These are phyloP conservation scores for Lagenidium sp. DNA, from an alignment of 352 stramenopile species.

Conservation along the genomic window DNA sequence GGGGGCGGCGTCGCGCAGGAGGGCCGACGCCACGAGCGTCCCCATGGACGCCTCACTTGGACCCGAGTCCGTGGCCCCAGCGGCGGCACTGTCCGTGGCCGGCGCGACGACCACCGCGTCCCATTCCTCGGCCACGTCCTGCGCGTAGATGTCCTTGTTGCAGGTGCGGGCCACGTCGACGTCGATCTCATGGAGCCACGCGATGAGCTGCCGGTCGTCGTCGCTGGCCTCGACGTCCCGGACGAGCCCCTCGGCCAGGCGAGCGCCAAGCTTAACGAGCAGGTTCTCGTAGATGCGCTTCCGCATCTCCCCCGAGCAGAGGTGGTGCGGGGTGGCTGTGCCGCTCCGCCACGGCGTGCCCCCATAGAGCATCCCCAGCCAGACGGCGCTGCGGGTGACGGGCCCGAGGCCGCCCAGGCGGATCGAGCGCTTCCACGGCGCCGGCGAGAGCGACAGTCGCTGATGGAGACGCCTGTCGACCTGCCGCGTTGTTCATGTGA, in stretches of 20 bases:
- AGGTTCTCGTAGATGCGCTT: slow-evolving; percentile 59
- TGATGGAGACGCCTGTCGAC: slow-evolving; percentile 10
- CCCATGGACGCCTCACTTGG: no score
- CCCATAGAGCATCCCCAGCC: slow-evolving; percentile 60
- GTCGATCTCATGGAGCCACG: slow-evolving; percentile 78
- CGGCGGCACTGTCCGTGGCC: slow-evolving; percentile 1
- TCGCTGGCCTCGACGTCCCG: slow-evolving; percentile 14
- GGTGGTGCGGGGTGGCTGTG: slow-evolving; percentile 24
- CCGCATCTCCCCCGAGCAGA: slow-evolving; percentile 26
- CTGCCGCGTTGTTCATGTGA: no score
- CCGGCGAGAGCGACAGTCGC: slow-evolving; percentile 29
- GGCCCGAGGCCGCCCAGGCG: slow-evolving; percentile 34
- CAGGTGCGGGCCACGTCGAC: slow-evolving; percentile 72
- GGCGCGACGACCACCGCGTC: no score
- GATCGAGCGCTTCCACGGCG: slow-evolving; percentile 71
- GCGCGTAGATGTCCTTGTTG: slow-evolving; percentile 40
- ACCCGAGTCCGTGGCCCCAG: slow-evolving; percentile 3
- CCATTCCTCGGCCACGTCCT: no score
- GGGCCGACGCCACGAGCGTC: no score
- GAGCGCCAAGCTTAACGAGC: slow-evolving; percentile 38
- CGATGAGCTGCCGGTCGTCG: slow-evolving; percentile 40
- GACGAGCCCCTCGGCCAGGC: slow-evolving; percentile 23
- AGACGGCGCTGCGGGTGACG: slow-evolving; percentile 42
- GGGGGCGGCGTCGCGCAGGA: no score
- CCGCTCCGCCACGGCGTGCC: slow-evolving; percentile 33